phyloP scores from a whole-genome alignment of 441 rosid species.

The Cnidoscolus chayamansa region DNA sequence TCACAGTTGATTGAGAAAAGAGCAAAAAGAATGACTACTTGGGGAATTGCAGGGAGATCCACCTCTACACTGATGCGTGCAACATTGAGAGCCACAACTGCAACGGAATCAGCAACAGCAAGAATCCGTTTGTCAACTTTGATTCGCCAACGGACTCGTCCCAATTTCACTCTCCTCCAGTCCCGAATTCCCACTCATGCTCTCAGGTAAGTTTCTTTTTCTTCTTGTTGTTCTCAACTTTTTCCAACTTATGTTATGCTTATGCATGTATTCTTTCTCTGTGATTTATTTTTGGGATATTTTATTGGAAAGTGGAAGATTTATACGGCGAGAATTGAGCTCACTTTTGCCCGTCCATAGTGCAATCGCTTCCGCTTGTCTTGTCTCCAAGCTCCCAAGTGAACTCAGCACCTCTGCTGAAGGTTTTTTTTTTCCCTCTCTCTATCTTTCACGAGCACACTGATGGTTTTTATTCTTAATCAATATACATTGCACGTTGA shows the following conservation, averaged over 20 bases:
- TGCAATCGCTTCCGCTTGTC: slow-evolving; percentile 57
- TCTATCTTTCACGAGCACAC: not conserved
- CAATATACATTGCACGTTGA: not conserved
- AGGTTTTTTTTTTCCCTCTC: slow-evolving; percentile 31
- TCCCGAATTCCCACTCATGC: slow-evolving; percentile 11
- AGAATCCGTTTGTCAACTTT: slow-evolving; percentile 15
- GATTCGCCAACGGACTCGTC: not conserved
- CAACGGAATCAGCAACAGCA: slow-evolving; percentile 13
- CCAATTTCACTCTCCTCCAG: slow-evolving; percentile 22
- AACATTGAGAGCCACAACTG: slow-evolving; percentile 9
- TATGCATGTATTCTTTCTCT: slow-evolving; percentile 14
- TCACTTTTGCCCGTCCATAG: slow-evolving; percentile 57
- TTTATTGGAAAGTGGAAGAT: slow-evolving; percentile 21
- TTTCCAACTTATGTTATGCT: not conserved
- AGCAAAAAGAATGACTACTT: slow-evolving; percentile 36
- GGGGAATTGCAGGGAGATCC: slow-evolving; percentile 45
- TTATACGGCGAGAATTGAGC: slow-evolving; percentile 61
- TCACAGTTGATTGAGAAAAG: not conserved
- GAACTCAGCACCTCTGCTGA: slow-evolving; percentile 36
- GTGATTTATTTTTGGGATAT: not conserved
- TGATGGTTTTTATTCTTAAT: not conserved
- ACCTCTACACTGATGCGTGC: slow-evolving; percentile 31
- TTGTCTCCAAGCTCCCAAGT: slow-evolving; percentile 64
- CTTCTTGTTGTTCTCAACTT: not conserved
- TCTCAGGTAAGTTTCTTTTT: slow-evolving; percentile 8